These are phyloP conservation scores for Paraconiothyrium sp. DNA, from an alignment of 2,329 filamentous ascomycete species.

Conservation along the genomic window DNA sequence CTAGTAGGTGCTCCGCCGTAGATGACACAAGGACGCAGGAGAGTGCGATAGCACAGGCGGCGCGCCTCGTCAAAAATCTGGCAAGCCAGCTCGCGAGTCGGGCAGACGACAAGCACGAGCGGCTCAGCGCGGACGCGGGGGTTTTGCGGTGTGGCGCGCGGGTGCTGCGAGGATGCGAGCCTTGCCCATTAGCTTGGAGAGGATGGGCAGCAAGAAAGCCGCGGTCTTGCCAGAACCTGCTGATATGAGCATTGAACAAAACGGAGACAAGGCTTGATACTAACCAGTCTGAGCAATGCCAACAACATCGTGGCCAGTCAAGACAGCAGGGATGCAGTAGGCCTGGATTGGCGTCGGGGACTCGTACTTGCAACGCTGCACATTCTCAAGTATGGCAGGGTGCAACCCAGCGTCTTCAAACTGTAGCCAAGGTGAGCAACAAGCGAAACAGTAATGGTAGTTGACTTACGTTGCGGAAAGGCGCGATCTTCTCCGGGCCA, in stretches of 20 bases:
- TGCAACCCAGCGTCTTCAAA: constrained; percentile 86
- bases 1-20: constrained; percentile 84
- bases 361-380: constrained; percentile 75
- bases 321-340: constrained; percentile 82
- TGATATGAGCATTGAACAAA: constrained; percentile 13
- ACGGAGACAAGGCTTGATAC: constrained; percentile 36
- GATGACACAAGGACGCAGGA: constrained; percentile 88
- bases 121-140: constrained; percentile 81
- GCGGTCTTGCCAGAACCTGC: constrained; percentile 97
- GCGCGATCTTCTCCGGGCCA: constrained; percentile 57
- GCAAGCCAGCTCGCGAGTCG: constrained; percentile 87
- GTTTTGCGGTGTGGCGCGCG: constrained; percentile 71
- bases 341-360: constrained; percentile 86
- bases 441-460: neutral
- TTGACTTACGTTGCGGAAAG: constrained; percentile 60
- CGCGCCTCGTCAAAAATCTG: constrained; percentile 96
- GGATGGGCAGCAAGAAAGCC: constrained; percentile 86
- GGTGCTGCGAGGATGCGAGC: constrained; percentile 84
- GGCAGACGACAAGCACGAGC: constrained; percentile 83
- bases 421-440: constrained; percentile 37
- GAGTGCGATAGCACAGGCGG: constrained; percentile 91
- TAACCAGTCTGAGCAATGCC: constrained; percentile 92
- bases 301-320: constrained; percentile 81
- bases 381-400: constrained; percentile 81
- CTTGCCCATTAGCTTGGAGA: constrained; percentile 95